Conservation (phyloP, 2,329 filamentous ascomycete species). For the Endothia cerciana region DNA sequence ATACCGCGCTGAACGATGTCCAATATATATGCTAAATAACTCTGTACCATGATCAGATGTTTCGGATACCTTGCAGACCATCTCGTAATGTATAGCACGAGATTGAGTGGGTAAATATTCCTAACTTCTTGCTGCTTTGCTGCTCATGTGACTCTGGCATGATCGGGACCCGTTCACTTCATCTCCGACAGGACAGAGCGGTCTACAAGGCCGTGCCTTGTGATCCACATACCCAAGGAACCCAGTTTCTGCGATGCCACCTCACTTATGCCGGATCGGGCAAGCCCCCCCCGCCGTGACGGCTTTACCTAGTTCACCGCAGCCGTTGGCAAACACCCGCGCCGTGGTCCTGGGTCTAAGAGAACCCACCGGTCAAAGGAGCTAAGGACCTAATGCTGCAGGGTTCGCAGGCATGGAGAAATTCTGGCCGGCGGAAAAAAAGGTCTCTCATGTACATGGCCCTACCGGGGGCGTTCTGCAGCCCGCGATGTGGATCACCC, state of each 20-base stretch:
- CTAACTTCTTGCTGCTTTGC: no score
- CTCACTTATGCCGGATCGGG: not conserved
- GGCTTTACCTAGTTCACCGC: not conserved
- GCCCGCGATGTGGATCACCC: not conserved
- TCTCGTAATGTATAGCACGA: no score
- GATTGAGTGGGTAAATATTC: no score
- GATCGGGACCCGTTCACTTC: no score
- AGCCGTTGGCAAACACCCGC: not conserved
- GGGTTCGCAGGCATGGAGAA: not conserved
- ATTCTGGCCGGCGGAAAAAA: constrained; percentile 13
- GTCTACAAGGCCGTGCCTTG: no score
- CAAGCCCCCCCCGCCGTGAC: constrained; percentile 5
- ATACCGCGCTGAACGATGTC: no score
- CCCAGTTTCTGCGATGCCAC: not conserved
- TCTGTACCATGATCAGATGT: no score
- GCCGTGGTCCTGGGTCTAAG: not conserved
- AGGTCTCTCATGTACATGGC: not conserved
- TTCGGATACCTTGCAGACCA: no score
- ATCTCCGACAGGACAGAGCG: no score
- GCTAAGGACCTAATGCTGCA: not conserved
- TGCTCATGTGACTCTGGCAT: no score
- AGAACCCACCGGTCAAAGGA: constrained; percentile 6
- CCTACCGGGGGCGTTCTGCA: not conserved
- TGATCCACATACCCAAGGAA: no score
- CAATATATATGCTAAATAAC: no score